Base-by-base conservation (phyloP, 345 rosid species). In the Salix purpurea region DNA sequence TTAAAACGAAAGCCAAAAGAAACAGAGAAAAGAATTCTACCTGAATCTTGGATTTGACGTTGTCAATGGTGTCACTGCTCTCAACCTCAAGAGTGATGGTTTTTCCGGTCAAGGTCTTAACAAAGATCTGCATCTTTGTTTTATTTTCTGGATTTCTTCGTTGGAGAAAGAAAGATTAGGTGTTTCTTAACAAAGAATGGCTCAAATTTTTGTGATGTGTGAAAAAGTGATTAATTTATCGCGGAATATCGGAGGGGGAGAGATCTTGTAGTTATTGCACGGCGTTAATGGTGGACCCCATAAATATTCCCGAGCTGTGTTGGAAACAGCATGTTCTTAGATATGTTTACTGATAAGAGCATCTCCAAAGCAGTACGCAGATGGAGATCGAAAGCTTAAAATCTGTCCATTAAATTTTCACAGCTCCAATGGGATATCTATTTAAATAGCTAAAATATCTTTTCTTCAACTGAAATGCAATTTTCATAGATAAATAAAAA, bases 1-100 rank as follows among this genome's bases (percentile, higher is more conserved):
- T 14, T 39, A 69, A 11, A 76, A 56, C 68, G 60, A 71, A 1
- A 64, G 65, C 15, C 11, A n/a, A 1, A 23, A 65, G 36, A 30
- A 11, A 60, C 24, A 23, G 0, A 2, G 14, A 23, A 36, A 28
- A 23, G 5, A 39, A 13, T 0, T n/a, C 34, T 32, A 73, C 81
- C 81, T 78, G 77, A 73, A 78, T 78, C 68, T 78, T 73, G 15
- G 81, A 73, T 44, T 78, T 78, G 37, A 78, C 68, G 48, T 78
- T 78, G 69, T 78, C 81, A 36, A 73, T 73, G 62, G 81, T 78
- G 61, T 78, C 81, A 24, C 77, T 78, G 52, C 81, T 78, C 72
- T 78, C 81, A 15, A 78, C 77, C 64, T 78, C 81, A 44, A 78
- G 81, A 58, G 81, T 73, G 61, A 78, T 72, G 56, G 81, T 78